Conservation (phyloP, 305 asterid species). For the Euphrasia arctica region DNA sequence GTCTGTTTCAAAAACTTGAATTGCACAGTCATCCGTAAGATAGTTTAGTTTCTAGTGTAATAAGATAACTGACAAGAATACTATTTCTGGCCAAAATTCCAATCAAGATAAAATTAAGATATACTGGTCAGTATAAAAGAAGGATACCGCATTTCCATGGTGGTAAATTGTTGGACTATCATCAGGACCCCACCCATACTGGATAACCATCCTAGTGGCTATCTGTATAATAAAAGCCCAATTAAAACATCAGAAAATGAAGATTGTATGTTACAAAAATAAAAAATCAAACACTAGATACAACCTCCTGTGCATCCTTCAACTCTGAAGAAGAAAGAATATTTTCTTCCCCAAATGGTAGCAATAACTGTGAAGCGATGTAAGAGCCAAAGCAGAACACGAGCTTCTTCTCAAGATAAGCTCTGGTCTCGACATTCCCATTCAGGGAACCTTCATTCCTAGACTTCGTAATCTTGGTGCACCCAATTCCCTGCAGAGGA, state of each 20-base stretch:
- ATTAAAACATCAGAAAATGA: slow-evolving; percentile 22
- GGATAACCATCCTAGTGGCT: slow-evolving; percentile 94
- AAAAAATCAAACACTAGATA: slow-evolving; percentile 22
- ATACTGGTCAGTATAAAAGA: slow-evolving; percentile 16
- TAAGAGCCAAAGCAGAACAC: slow-evolving; percentile 95
- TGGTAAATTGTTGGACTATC: slow-evolving; percentile 82
- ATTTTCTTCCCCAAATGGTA: slow-evolving; percentile 97
- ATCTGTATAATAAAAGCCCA: slow-evolving; percentile 49
- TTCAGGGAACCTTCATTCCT: slow-evolving; percentile 53
- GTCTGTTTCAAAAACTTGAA: slow-evolving; percentile 4
- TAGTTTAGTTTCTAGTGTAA: not conserved
- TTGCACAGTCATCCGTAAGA: not conserved
- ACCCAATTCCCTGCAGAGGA: slow-evolving; percentile 83
- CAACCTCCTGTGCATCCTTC: slow-evolving; percentile 93
- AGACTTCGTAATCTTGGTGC: slow-evolving; percentile 85
- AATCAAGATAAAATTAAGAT: slow-evolving; percentile 11
- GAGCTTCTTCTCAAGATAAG: slow-evolving; percentile 89
- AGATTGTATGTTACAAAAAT: slow-evolving; percentile 11
- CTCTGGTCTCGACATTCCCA: slow-evolving; percentile 88
- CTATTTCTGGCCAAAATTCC: slow-evolving; percentile 12
- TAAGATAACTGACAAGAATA: not conserved
- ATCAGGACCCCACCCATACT: slow-evolving; percentile 96
- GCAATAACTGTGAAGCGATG: slow-evolving; percentile 82
- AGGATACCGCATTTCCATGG: slow-evolving; percentile 78
- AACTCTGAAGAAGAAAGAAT: slow-evolving; percentile 77